Evolutionary conservation across 2,329 filamentous ascomycete species (phyloP), one percentile per base, ranked within the genome.

Genomic region (Dryadomyces quercus-mongolicae): DNA sequence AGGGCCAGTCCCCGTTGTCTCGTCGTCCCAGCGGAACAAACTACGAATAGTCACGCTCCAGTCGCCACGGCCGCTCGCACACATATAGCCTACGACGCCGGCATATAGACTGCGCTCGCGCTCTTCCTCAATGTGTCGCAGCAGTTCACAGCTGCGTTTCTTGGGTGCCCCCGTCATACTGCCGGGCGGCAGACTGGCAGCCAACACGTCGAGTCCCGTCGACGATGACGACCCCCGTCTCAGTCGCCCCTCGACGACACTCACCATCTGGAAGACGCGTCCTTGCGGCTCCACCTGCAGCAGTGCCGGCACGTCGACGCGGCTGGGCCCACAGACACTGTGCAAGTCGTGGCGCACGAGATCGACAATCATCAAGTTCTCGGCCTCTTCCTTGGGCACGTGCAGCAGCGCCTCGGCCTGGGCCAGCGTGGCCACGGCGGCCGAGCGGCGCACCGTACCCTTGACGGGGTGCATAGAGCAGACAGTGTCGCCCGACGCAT

Each of bases 351-450:
- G 92, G 0, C 92, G 81, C n/a, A 96, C 93, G 1, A 97, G 75
- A 67, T 97, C 92, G 2, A 95, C 91, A 62, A 97, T 96, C 93
- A 97, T 97, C 22, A 97, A 77, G 64, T 97, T 97, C 71, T 97
- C 92, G 0, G 92, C 92, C 62, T 88, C 84, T 67, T 97, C 93
- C 67, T 97, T 97, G 21, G 87, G 85, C 0, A 88, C 78, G 55
- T 85, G 81, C 15, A 96, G 78, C 43, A 94, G 80, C 31, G 72
- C 71, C 57, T 84, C 81, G 1, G 92, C 91, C 62, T 86, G 78
- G 5, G 76, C 78, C n/a, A 86, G 74, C 0, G 85, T 93, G 42
- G 85, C 66, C 0, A 77, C 81, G 1, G 73, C 74, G 1, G 75
- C 71, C 0, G 78, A 80, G 62, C 95, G 95, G 61, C 84, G 84